These are phyloP conservation scores for Cutaneotrichosporon mucoides DNA, from an alignment of 1,284 basidiomycete genomes.

Conservation along the genomic window DNA sequence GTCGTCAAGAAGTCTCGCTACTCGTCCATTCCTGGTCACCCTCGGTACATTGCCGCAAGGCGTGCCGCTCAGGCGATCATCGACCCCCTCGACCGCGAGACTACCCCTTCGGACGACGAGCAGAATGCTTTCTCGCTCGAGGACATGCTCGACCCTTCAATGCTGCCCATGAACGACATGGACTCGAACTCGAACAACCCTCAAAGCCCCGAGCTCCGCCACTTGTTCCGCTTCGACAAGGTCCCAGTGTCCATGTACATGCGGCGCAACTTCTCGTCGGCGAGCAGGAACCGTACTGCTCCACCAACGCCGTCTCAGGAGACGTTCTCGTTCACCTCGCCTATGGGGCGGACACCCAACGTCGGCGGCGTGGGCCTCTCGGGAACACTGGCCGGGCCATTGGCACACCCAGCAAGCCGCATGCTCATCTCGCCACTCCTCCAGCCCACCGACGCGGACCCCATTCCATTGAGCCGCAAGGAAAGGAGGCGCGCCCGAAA, in stretches of 20 bases:
- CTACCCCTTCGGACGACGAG: conserved; percentile 28
- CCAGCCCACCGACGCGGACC: conserved; percentile 11
- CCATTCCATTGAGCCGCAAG: conserved; percentile 15
- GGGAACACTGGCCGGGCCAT: conserved; percentile 15
- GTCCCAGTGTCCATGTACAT: conserved; percentile 18
- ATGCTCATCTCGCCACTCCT: conserved; percentile 22
- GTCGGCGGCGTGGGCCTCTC: conserved; percentile 3
- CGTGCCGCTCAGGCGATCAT: conserved; percentile 25
- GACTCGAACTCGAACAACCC: conserved; percentile 11
- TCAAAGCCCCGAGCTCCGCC: conserved; percentile 21
- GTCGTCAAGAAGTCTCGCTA: conserved; percentile 34
- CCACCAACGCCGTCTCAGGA: conserved; percentile 8
- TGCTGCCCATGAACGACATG: conserved; percentile 28
- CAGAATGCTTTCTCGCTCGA: conserved; percentile 31
- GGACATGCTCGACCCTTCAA: conserved; percentile 42
- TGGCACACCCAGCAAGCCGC: conserved; percentile 14
- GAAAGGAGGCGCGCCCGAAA: conserved; percentile 14
- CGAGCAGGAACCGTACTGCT: conserved; percentile 12
- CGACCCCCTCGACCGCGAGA: conserved; percentile 31
- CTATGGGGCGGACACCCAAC: conserved; percentile 1
- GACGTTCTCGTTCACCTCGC: conserved; percentile 10
- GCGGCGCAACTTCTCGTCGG: conserved; percentile 12
- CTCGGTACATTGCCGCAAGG: conserved; percentile 37
- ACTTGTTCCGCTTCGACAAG: conserved; percentile 43
- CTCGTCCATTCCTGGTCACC: conserved; percentile 47